These are phyloP conservation scores for Chytridiales sp. DNA, from an alignment of 371 early-diverging fungal species.

Conservation along the genomic window DNA sequence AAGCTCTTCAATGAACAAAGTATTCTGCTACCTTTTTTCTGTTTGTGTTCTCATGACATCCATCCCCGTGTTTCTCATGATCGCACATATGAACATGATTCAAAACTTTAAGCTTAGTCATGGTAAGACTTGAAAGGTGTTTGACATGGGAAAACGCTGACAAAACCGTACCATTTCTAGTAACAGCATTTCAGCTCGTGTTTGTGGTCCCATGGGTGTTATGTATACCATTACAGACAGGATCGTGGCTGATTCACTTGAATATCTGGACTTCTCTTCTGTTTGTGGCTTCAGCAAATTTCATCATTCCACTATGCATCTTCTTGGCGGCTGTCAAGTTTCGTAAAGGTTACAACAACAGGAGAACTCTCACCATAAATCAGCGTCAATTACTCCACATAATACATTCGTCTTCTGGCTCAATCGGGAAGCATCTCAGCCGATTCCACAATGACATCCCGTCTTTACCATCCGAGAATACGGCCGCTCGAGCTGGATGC, in stretches of 20 bases:
- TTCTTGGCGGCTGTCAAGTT: conserved; percentile 24
- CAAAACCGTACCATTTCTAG: too few relatives aligned
- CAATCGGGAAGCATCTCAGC: too few relatives aligned
- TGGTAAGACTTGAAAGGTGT: too few relatives aligned
- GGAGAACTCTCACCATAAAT: conserved; percentile 28
- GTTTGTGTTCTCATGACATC: conserved; percentile 24
- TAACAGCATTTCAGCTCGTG: conserved; percentile 9
- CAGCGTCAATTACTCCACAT: conserved; percentile 42
- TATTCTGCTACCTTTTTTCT: conserved; percentile 30
- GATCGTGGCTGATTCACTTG: conserved; percentile 9
- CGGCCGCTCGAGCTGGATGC: too few relatives aligned
- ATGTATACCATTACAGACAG: conserved; percentile 24
- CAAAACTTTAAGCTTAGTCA: conserved; percentile 27
- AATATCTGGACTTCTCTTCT: conserved; percentile 27
- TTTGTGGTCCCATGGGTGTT: conserved; percentile 18
- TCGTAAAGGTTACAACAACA: conserved; percentile 20
- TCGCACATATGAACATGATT: conserved; percentile 22
- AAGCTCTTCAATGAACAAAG: conserved; percentile 17
- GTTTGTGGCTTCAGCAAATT: conserved; percentile 24
- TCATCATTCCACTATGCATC: conserved; percentile 26
- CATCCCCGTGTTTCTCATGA: conserved; percentile 31
- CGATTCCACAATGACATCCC: too few relatives aligned
- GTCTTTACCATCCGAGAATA: too few relatives aligned
- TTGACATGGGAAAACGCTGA: too few relatives aligned
- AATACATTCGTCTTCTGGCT: conserved; percentile 48